Conservation (phyloP, 768 basidiomycete species). For the Boletellus ananas region DNA sequence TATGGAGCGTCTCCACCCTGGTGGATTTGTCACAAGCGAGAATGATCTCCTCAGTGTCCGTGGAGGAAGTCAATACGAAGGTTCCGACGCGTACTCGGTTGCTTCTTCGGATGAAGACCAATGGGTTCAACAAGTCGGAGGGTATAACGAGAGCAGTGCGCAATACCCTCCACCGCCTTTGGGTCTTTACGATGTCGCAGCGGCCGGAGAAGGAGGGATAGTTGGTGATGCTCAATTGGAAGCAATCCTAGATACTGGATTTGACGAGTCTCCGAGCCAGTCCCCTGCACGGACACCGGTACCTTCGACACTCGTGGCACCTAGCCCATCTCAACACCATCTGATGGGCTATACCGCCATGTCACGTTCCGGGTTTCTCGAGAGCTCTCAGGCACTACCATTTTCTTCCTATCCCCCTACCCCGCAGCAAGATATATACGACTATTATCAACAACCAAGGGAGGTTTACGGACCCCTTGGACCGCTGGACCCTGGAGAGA, state of each 20-base stretch:
- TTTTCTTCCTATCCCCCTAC: conserved; percentile 33
- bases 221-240: conserved; percentile 77
- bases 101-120: conserved; percentile 91
- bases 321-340: conserved; percentile 32
- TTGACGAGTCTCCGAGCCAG: conserved; percentile 60
- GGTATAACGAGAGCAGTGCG: conserved; percentile 81
- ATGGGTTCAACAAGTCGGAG: conserved; percentile 94
- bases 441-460: conserved; percentile 35
- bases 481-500: conserved; percentile 57
- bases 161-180: conserved; percentile 84
- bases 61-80: conserved; percentile 64
- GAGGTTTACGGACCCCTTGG: conserved; percentile 50
- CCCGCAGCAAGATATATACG: conserved; percentile 29
- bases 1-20: conserved; percentile 72
- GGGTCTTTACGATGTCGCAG: conserved; percentile 51
- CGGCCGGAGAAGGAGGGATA: conserved; percentile 27
- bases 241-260: conserved; percentile 89
- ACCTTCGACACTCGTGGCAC: conserved; percentile 38
- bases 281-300: conserved; percentile 39
- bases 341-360: conserved; percentile 50
- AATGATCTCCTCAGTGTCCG: conserved; percentile 60
- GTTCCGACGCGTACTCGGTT: conserved; percentile 78
- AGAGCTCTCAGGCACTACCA: conserved; percentile 23
- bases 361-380: conserved; percentile 44
- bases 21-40: conserved; percentile 60